phyloP scores from a whole-genome alignment of 345 rosid species.

The Syzygium aqueum region DNA sequence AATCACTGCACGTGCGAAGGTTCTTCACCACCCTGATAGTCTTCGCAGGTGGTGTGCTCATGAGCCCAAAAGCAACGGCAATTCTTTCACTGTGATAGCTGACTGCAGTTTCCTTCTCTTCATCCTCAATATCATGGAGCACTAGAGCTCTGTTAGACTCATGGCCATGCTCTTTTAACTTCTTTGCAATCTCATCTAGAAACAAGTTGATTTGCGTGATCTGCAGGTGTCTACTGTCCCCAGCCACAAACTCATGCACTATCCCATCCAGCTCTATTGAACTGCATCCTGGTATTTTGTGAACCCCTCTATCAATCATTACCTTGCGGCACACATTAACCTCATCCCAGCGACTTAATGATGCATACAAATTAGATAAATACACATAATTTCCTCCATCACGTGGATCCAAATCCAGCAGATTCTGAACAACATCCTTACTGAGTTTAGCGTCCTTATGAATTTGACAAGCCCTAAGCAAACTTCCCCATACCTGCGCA shows the following conservation, averaged over 20 bases:
- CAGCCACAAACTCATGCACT: constrained; percentile 5
- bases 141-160: neutral
- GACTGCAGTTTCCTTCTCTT: constrained; percentile 1
- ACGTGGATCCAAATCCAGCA: neutral
- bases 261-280: neutral
- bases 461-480: neutral
- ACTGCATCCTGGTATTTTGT: constrained; percentile 2
- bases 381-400: neutral
- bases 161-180: neutral
- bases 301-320: constrained; percentile 4
- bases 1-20: constrained; percentile 1
- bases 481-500: constrained; percentile 2
- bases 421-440: neutral
- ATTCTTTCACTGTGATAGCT: constrained; percentile 2
- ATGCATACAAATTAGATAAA: constrained; percentile 3
- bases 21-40: constrained; percentile 5
- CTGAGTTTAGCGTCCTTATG: constrained; percentile 1
- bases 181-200: neutral
- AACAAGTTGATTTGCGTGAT: neutral
- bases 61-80: constrained; percentile 6
- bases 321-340: constrained; percentile 1
- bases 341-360: neutral
- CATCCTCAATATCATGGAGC: constrained; percentile 6
- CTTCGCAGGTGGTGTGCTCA: constrained; percentile 1
- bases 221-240: constrained; percentile 1